A percentile compares a stretch with the other conserved stretches of the same genome.
These are phyloP conservation scores for Coemansia interrupta DNA, from an alignment of 192 early-diverging fungal species.

Conservation along the genomic window DNA sequence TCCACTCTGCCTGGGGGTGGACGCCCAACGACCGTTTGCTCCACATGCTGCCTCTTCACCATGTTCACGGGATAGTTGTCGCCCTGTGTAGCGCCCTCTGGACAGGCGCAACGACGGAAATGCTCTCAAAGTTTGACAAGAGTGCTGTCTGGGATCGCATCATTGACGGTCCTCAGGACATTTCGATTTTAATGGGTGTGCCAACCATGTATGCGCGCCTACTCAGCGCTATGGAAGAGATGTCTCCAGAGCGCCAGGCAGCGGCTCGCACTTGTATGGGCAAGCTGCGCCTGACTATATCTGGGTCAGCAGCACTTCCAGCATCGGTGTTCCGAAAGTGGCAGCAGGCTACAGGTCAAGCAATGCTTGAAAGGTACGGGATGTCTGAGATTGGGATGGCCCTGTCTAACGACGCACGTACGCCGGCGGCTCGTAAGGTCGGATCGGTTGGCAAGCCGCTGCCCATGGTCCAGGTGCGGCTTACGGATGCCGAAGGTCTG, in stretches of 20 bases:
- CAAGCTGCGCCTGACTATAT: constrained; percentile 74
- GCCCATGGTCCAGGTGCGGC: constrained; percentile 60
- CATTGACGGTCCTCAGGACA: constrained; percentile 51
- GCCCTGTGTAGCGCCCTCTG: constrained; percentile 67
- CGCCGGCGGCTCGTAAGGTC: constrained; percentile 22
- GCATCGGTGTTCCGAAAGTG: constrained; percentile 63
- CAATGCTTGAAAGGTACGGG: constrained; percentile 80
- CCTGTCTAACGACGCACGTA: constrained; percentile 56
- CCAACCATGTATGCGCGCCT: constrained; percentile 85
- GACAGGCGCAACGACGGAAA: constrained; percentile 73
- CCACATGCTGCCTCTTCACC: constrained; percentile 81
- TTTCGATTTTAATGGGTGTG: constrained; percentile 84
- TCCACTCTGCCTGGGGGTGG: constrained; percentile 73
- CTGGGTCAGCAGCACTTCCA: constrained; percentile 75
- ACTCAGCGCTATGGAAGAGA: constrained; percentile 54
- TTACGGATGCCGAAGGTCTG: constrained; percentile 50
- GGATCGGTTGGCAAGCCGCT: constrained; percentile 77
- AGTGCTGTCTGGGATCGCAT: constrained; percentile 63
- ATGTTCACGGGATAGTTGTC: constrained; percentile 67
- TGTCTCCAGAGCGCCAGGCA: constrained; percentile 38
- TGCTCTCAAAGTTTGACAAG: constrained; percentile 67
- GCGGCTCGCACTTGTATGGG: constrained; percentile 53
- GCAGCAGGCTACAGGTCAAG: constrained; percentile 69
- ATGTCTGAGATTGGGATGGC: constrained; percentile 93
- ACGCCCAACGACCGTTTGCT: constrained; percentile 63